Evolutionary conservation across 2,329 filamentous ascomycete species (phyloP).

Genomic region (Bretziella fagacearum): DNA sequence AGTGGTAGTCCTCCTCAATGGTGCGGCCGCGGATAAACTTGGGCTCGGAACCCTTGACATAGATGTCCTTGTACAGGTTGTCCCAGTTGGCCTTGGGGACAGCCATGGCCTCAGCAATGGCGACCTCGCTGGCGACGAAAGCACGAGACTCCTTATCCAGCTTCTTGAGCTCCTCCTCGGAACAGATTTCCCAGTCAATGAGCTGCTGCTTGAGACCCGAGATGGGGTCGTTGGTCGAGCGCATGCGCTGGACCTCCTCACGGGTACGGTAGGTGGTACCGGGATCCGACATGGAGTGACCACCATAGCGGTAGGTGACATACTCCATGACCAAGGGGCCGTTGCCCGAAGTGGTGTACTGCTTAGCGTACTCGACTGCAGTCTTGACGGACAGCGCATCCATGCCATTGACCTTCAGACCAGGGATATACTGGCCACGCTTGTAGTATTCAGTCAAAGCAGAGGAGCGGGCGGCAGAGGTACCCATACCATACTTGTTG

Average conservation of each 20-base stretch:
- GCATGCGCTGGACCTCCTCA: slow-evolving; percentile 99
- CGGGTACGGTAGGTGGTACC: slow-evolving; percentile 98
- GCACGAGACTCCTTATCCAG: slow-evolving; percentile 87
- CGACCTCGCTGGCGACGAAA: slow-evolving; percentile 79
- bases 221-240: slow-evolving; percentile 95
- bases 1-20: slow-evolving; percentile 90
- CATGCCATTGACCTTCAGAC: slow-evolving; percentile 99
- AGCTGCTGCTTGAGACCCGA: slow-evolving; percentile 97
- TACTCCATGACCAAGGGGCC: slow-evolving; percentile 95
- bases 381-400: slow-evolving; percentile 96
- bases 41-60: slow-evolving; percentile 75
- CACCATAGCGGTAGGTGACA: slow-evolving; percentile 97
- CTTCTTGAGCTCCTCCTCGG: slow-evolving; percentile 87
- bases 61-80: slow-evolving; percentile 93
- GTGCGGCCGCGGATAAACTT: slow-evolving; percentile 74
- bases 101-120: slow-evolving; percentile 74
- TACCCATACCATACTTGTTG: slow-evolving; percentile 99
- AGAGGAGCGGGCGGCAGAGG: slow-evolving; percentile 80
- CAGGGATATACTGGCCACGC: slow-evolving; percentile 98
- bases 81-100: slow-evolving; percentile 59
- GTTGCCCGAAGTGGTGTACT: slow-evolving; percentile 67
- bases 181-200: slow-evolving; percentile 80
- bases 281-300: slow-evolving; percentile 99
- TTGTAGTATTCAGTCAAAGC: slow-evolving; percentile 99
- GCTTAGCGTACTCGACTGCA: slow-evolving; percentile 83